Base-by-base conservation (phyloP, 305 asterid species). In the Ilex paraguariensis region DNA sequence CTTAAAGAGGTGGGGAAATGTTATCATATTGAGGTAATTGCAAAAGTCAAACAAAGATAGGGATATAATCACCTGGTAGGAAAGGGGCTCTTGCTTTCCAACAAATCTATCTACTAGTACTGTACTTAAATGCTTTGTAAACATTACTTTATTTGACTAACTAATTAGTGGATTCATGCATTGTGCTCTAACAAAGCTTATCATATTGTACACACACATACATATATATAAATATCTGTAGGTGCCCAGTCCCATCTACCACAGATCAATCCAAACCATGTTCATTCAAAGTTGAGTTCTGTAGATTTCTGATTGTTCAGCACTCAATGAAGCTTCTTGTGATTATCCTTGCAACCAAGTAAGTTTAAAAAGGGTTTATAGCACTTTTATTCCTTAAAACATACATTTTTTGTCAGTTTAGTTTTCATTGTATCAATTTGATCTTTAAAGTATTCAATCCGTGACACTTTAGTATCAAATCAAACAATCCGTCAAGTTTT, bases 11-110 rank as follows among this genome's bases (percentile, higher is more conserved):
- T 56, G 58, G 58, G 44, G 57, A 63, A 68, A 65, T 60, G 66
- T 60, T 61, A 61, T 71, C 48, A 60, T 45, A 54, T 59, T 63
- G 65, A 21, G 46, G n/a, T 46, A 58, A 64, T 54, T 62, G 57
- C 63, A 78, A 81, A 87, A 82, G 93, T 84, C 93, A 86, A 80
- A 79, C 78, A 80, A 78, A 70, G 79, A 66, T 78, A 76, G 81
- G 85, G 87, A 84, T 80, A 83, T 83, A 83, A 80, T 86, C 96
- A 81, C 87, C 91, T 81, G 80, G 86, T 68, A 81, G 74, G 91
- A 58, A 60, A 65, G 82, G 83, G 79, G 81, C 70, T 79, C 75
- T 82, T 62, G 69, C 82, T 76, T 75, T 78, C 75, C 13, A 46
- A 46, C 13, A 46, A 46, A 46, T 46, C 13, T 46, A 46, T 21